Percentiles rank a stretch among this genome's conserved stretches.
Conservation (phyloP, 345 rosid species). For the Eucalyptus sideroxylon region DNA sequence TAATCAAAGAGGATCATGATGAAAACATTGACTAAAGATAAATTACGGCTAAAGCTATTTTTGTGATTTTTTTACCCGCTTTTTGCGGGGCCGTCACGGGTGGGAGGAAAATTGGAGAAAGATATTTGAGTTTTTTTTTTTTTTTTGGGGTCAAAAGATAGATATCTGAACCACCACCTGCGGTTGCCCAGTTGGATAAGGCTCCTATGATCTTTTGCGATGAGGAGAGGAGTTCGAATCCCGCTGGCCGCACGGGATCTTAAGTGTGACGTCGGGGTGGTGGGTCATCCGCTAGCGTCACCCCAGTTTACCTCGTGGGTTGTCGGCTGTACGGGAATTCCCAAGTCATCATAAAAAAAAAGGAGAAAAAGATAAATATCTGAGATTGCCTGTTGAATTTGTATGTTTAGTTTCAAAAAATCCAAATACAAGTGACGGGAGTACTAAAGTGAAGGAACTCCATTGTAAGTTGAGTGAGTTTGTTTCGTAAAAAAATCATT, state of each 20-base stretch:
- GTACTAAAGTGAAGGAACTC: not conserved
- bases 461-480: rapidly evolving
- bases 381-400: not conserved
- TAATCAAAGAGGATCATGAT: not conserved
- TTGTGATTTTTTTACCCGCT: not conserved
- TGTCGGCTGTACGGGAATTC: no score
- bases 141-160: no score
- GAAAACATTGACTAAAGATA: not conserved
- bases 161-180: no score
- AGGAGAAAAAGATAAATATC: not conserved
- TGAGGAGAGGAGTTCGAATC: no score
- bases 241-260: no score
- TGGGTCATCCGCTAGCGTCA: no score
- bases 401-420: not conserved
- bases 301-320: no score
- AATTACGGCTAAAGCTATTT: not conserved
- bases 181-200: no score
- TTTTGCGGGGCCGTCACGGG: not conserved
- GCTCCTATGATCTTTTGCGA: no score
- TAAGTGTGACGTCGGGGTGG: no score
- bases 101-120: not conserved
- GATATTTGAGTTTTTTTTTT: no score
- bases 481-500: not conserved
- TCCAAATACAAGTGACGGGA: not conserved
- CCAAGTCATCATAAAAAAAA: no score